These are phyloP conservation scores for Claviceps capensis DNA, from an alignment of 2,329 filamentous ascomycete genomes.

Conservation along the genomic window DNA sequence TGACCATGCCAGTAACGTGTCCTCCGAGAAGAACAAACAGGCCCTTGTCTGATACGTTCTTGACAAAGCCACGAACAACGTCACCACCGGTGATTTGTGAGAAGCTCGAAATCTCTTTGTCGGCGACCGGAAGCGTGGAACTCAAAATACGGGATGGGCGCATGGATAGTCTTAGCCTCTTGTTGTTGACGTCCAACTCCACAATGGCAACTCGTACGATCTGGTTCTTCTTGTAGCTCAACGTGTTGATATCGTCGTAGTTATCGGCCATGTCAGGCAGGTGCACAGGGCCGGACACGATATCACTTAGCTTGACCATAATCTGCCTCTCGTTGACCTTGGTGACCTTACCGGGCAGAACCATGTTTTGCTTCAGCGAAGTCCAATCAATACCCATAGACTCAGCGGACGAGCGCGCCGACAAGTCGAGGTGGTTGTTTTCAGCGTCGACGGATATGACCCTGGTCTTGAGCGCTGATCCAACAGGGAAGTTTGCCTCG, in stretches of 20 bases:
- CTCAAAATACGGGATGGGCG: conserved; percentile 82
- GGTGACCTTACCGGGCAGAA: conserved; percentile 71
- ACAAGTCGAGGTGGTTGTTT: conserved; percentile 68
- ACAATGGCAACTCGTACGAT: conserved; percentile 79
- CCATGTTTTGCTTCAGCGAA: conserved; percentile 62
- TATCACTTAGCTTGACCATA: conserved; percentile 72
- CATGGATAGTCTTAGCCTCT: conserved; percentile 67
- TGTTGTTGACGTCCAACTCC: conserved; percentile 68
- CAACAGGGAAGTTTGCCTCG: conserved; percentile 69
- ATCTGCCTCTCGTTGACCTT: conserved; percentile 75
- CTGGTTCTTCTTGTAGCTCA: conserved; percentile 68
- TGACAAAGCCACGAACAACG: conserved; percentile 80
- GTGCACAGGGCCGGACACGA: conserved; percentile 64
- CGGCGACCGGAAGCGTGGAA: conserved; percentile 66
- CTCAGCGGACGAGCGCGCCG: conserved; percentile 50
- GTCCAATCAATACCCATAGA: conserved; percentile 46
- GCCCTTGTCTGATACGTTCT: conserved; percentile 78
- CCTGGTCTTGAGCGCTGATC: conserved; percentile 72
- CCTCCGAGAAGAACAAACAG: conserved; percentile 77
- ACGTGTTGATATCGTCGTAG: conserved; percentile 65
- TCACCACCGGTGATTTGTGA: conserved; percentile 65
- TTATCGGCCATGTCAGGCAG: conserved; percentile 78
- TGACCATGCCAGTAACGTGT: conserved; percentile 67
- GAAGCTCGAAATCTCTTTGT: conserved; percentile 60
- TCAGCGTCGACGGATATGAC: conserved; percentile 61